These are phyloP conservation scores for Trametes sanguinea DNA, from an alignment of 768 basidiomycete genomes.

Conservation along the genomic window DNA sequence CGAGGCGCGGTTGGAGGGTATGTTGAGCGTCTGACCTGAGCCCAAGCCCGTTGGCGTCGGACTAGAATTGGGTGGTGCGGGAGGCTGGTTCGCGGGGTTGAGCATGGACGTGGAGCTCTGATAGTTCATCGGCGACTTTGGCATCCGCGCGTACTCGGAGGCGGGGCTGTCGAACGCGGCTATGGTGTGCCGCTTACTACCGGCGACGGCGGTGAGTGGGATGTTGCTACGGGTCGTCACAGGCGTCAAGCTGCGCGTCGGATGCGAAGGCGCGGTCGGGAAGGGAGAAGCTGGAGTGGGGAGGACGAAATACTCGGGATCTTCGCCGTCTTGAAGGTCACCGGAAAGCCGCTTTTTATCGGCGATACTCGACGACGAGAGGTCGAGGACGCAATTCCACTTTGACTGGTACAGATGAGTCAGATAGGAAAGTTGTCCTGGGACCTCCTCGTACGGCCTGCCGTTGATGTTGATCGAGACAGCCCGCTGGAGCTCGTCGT, in stretches of 20 bases:
- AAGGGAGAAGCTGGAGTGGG: conserved; percentile 76
- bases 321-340: conserved; percentile 10
- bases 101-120: conserved; percentile 33
- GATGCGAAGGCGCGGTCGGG: conserved; percentile 38
- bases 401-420: conserved; percentile 77
- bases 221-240: conserved; percentile 39
- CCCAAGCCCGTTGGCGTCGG: conserved; percentile 18
- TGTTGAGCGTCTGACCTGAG: conserved; percentile 13
- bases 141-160: conserved; percentile 30
- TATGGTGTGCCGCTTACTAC: conserved; percentile 60
- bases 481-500: conserved; percentile 62
- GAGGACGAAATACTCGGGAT: conserved; percentile 17
- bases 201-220: conserved; percentile 41
- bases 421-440: conserved; percentile 46
- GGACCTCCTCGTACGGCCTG: conserved; percentile 52
- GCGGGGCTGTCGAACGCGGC: conserved; percentile 38
- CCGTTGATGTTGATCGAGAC: conserved; percentile 82
- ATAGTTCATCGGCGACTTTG: conserved; percentile 32
- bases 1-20: conserved; percentile 18
- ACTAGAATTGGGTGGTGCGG: conserved; percentile 20
- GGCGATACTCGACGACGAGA: conserved; percentile 43
- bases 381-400: conserved; percentile 90
- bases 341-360: conserved; percentile 26
- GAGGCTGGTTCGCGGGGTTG: conserved; percentile 32
- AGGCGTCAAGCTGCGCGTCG: conserved; percentile 24